Conservation (phyloP, 352 stramenopile species). For the Thalassiosira mediterranea region DNA sequence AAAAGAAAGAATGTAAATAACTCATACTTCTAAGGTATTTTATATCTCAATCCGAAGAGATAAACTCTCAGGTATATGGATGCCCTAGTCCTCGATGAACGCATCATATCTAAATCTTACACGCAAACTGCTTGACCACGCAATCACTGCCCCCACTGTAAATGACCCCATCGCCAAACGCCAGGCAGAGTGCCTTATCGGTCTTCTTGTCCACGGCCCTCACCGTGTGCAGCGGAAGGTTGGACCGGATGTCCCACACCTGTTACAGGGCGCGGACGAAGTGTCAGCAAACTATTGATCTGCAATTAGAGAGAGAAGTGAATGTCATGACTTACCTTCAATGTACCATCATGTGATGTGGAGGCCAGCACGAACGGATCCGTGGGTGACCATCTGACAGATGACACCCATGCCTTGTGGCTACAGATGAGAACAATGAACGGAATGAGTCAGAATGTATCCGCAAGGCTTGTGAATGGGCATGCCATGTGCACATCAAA, state of each 20-base stretch:
- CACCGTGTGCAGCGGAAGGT: conserved; percentile 81
- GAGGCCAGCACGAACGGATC: conserved; percentile 78
- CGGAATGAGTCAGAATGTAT: conserved; percentile 1
- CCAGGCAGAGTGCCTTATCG: conserved; percentile 68
- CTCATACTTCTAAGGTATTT: too few relatives aligned
- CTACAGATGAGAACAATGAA: conserved; percentile 35
- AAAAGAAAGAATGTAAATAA: too few relatives aligned
- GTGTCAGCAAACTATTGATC: too few relatives aligned
- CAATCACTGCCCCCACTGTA: conserved; percentile 52
- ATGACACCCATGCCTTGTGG: conserved; percentile 83
- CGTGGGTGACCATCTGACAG: conserved; percentile 73
- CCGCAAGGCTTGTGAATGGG: conserved; percentile 1
- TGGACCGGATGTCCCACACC: conserved; percentile 84
- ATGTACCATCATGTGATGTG: conserved; percentile 79
- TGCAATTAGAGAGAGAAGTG: too few relatives aligned
- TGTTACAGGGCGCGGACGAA: too few relatives aligned
- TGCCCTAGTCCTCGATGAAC: too few relatives aligned
- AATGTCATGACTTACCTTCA: too few relatives aligned
- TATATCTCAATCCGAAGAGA: too few relatives aligned
- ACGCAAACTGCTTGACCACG: conserved; percentile 57
- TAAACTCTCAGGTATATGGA: too few relatives aligned
- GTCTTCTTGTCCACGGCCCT: conserved; percentile 66
- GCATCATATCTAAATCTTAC: conserved; percentile 38
- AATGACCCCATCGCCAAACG: conserved; percentile 56
- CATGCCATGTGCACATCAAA: background rate